Evolutionary conservation across 2,329 filamentous ascomycete genomes (phyloP).

Genomic region (Aspergillus phoenicis): DNA sequence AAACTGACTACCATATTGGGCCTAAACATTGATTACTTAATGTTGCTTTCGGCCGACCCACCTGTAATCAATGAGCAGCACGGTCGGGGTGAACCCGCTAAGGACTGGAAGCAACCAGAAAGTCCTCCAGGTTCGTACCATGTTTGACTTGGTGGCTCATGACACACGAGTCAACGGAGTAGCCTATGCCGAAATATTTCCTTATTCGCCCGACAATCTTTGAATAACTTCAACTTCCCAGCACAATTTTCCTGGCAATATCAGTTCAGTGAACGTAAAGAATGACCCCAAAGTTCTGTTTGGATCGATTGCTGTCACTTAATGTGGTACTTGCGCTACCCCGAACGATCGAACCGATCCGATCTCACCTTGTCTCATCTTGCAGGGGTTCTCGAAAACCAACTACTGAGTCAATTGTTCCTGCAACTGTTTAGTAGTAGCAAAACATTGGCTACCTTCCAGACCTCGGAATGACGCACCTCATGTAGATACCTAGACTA

Average conservation of each 20-base stretch:
- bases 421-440: background rate
- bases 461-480: background rate
- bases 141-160: background rate
- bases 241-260: background rate
- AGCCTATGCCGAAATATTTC: too few relatives aligned
- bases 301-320: background rate
- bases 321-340: background rate
- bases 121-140: too few relatives aligned
- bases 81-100: background rate
- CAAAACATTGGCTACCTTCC: background rate
- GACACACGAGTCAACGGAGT: background rate
- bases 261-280: background rate
- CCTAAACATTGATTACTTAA: background rate
- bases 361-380: constrained; percentile 14
- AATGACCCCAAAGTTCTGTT: background rate
- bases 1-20: background rate
- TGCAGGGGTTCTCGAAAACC: constrained; percentile 5
- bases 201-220: too few relatives aligned
- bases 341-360: constrained; percentile 1
- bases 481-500: too few relatives aligned
- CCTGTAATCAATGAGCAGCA: background rate
- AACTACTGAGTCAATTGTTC: background rate
- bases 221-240: background rate
- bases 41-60: background rate
- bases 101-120: constrained; percentile 17